phyloP scores from a whole-genome alignment of 2,329 filamentous ascomycete species.

The Penicillium frequentans region DNA sequence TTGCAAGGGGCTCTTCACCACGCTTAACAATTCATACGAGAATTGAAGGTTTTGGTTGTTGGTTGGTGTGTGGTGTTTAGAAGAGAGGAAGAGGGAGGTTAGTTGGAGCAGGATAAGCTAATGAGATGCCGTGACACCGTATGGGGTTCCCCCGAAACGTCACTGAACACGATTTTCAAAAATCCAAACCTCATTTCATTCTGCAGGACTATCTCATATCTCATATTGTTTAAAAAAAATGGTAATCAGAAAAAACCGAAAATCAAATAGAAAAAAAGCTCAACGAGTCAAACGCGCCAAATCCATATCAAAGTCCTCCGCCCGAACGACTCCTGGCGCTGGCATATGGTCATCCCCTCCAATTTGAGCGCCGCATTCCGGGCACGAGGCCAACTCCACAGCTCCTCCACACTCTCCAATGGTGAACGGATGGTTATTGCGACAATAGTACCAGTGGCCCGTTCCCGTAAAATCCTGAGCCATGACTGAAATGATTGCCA shows the following conservation, averaged over 20 bases:
- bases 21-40: conserved; percentile 9
- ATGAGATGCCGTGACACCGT: conserved; percentile 15
- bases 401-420: conserved; percentile 67
- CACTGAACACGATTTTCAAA: conserved; percentile 7
- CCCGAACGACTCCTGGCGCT: not conserved
- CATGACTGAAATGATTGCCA: conserved; percentile 49
- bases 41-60: not conserved
- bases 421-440: conserved; percentile 51
- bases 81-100: conserved; percentile 7
- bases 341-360: conserved; percentile 46
- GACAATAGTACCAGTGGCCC: conserved; percentile 50
- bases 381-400: conserved; percentile 61
- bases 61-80: conserved; percentile 5
- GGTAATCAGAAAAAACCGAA: not conserved
- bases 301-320: not conserved
- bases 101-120: conserved; percentile 20
- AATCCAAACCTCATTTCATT: not conserved
- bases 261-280: not conserved
- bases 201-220: not conserved
- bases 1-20: conserved; percentile 9
- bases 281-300: not conserved
- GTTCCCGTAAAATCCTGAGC: conserved; percentile 49
- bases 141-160: conserved; percentile 17
- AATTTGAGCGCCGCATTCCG: conserved; percentile 60
- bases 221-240: not conserved